These are phyloP conservation scores for Paracorniculantispora psalliotae DNA, from an alignment of 2,329 filamentous ascomycete species.

Conservation along the genomic window DNA sequence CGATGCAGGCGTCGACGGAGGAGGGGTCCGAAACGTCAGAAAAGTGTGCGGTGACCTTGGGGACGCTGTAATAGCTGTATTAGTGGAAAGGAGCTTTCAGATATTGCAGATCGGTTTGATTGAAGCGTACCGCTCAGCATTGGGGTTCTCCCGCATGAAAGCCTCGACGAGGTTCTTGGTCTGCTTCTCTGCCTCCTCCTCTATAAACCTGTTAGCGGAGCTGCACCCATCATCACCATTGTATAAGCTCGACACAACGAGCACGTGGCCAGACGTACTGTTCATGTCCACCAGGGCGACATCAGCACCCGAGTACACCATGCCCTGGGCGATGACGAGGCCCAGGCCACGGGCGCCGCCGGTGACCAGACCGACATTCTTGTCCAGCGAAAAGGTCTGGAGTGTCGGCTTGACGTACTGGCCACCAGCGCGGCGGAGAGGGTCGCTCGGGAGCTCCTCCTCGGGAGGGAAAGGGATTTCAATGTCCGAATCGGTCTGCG, in stretches of 20 bases:
- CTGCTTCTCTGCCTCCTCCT: constrained; percentile 77
- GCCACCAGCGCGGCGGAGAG: constrained; percentile 71
- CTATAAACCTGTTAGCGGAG: constrained; percentile 44
- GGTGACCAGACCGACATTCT: constrained; percentile 78
- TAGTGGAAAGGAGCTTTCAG: not conserved
- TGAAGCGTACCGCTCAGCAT: constrained; percentile 54
- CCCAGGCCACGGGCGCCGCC: constrained; percentile 86
- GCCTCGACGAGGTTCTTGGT: constrained; percentile 67
- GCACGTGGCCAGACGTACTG: too few species aligned
- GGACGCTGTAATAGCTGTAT: constrained; percentile 48
- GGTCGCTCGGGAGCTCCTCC: constrained; percentile 64
- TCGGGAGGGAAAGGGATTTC: constrained; percentile 75
- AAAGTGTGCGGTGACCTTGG: constrained; percentile 84
- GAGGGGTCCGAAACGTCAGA: constrained; percentile 78
- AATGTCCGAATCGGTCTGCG: constrained; percentile 74
- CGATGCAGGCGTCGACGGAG: constrained; percentile 70
- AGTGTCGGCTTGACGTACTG: constrained; percentile 82
- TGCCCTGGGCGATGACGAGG: constrained; percentile 86
- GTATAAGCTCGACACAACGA: too few species aligned
- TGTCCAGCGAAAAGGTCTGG: constrained; percentile 80
- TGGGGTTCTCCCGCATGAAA: constrained; percentile 76
- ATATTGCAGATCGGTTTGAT: not conserved
- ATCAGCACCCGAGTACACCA: constrained; percentile 82
- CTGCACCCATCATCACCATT: too few species aligned
- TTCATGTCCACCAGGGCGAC: constrained; percentile 93